A percentile compares a stretch with the other conserved stretches of the same genome.
These are phyloP conservation scores for Phalaenopsis aphrodite DNA, from an alignment of 106 monocot genomes.

Conservation along the genomic window DNA sequence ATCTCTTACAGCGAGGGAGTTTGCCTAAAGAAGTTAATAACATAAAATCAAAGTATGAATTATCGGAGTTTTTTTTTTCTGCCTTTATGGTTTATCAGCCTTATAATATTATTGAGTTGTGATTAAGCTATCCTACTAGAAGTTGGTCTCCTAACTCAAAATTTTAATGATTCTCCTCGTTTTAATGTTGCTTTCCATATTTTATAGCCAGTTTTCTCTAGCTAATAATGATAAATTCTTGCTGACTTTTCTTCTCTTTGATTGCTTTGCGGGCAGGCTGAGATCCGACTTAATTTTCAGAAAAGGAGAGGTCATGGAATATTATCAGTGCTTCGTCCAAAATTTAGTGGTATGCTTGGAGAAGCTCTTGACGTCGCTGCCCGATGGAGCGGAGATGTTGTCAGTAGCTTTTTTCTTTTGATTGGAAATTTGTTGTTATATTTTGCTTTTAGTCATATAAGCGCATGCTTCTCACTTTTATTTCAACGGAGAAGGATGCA, in stretches of 20 bases:
- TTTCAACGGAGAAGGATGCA: background rate
- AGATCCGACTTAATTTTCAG: conserved; percentile 91
- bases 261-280: conserved; percentile 44
- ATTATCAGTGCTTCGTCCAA: conserved; percentile 84
- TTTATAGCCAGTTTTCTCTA: background rate
- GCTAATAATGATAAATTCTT: background rate
- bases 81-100: background rate
- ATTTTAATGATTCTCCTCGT: background rate
- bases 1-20: background rate
- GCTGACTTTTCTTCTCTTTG: background rate
- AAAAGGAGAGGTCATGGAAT: conserved; percentile 92
- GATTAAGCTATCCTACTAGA: background rate
- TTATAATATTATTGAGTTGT: background rate
- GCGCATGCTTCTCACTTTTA: background rate
- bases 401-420: conserved; percentile 36
- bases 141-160: background rate
- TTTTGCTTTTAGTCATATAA: background rate
- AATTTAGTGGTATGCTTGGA: conserved; percentile 94
- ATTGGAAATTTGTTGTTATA: background rate
- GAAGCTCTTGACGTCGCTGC: conserved; percentile 97
- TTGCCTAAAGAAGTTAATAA: background rate
- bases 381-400: conserved; percentile 99
- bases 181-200: background rate
- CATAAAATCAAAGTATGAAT: background rate
- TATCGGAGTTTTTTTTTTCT: background rate